Evolutionary conservation across 148 eudicot genomes (phyloP).

Genomic region (Vaccinium corymbosum): DNA sequence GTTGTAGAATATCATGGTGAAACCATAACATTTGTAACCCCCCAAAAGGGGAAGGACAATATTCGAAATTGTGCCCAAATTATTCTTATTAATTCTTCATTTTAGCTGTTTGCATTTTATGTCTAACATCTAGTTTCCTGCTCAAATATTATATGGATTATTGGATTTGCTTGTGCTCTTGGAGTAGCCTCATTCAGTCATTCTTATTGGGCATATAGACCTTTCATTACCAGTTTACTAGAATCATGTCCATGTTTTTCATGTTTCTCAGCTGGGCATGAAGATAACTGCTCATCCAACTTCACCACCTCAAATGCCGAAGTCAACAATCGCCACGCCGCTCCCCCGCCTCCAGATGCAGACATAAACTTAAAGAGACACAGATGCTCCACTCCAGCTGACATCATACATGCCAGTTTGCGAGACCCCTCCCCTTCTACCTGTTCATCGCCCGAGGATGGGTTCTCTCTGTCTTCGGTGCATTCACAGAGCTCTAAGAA

Average conservation of each 20-base stretch:
- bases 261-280: not conserved
- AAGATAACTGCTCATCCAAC: not conserved
- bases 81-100: not conserved
- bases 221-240: not conserved
- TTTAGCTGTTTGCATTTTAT: not conserved
- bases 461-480: not conserved
- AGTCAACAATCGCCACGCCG: not conserved
- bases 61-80: not conserved
- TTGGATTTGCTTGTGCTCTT: not conserved
- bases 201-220: not conserved
- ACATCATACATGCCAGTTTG: not conserved
- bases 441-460: not conserved
- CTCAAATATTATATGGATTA: not conserved
- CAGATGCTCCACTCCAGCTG: slow-evolving; percentile 11
- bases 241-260: not conserved
- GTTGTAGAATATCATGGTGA: not conserved
- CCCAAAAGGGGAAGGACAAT: not conserved
- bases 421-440: slow-evolving; percentile 8
- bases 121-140: not conserved
- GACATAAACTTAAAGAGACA: slow-evolving; percentile 17
- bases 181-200: not conserved
- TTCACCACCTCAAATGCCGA: slow-evolving; percentile 1
- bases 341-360: not conserved
- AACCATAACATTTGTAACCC: no score
- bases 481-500: not conserved